Conservation (phyloP, 1,284 basidiomycete genomes). For the Cryptococcus sp. region DNA sequence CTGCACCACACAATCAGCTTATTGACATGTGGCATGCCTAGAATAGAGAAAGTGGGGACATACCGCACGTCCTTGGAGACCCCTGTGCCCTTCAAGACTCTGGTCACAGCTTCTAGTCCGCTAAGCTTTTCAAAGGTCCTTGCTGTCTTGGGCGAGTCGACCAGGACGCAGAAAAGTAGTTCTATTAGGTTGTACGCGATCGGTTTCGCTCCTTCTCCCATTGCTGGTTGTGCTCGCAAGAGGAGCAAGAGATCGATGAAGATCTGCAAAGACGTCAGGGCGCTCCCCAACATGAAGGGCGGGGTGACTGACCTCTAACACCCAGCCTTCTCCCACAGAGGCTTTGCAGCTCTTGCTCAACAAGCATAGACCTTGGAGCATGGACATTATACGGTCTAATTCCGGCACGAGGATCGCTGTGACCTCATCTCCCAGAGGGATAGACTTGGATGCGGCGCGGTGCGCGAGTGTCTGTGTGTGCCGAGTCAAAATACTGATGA, state of each 20-base stretch:
- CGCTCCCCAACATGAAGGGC: background rate
- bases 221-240: constrained; percentile 34
- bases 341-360: constrained; percentile 68
- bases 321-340: constrained; percentile 67
- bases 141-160: constrained; percentile 71
- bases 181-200: constrained; percentile 71
- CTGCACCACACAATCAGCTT: constrained; percentile 52
- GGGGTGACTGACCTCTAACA: constrained; percentile 64
- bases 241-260: constrained; percentile 46
- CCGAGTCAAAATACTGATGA: constrained; percentile 36
- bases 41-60: constrained; percentile 32
- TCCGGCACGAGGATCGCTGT: constrained; percentile 34
- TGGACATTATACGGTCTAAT: constrained; percentile 57
- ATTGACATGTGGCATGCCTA: background rate
- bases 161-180: constrained; percentile 77
- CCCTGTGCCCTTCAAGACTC: constrained; percentile 75
- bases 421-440: constrained; percentile 34
- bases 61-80: constrained; percentile 81
- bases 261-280: constrained; percentile 24
- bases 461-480: constrained; percentile 37
- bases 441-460: constrained; percentile 27
- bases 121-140: constrained; percentile 72
- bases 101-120: constrained; percentile 77
- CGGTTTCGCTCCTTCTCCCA: constrained; percentile 29
- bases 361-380: constrained; percentile 78